Conservation (phyloP, 2,329 filamentous ascomycete species). For the Venturia oleaginea region DNA sequence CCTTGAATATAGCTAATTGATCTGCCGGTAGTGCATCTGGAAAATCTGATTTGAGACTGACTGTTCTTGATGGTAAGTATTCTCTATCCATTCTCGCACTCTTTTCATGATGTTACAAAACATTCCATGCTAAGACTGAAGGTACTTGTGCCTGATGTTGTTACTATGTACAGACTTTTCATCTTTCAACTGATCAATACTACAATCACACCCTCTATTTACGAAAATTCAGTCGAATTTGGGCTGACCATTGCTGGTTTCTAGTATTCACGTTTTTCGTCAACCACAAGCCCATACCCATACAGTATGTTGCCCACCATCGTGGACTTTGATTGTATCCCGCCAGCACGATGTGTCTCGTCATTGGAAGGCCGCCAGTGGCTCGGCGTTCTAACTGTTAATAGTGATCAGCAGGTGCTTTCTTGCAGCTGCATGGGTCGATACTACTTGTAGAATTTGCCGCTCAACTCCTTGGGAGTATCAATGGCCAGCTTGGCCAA, state of each 20-base stretch:
- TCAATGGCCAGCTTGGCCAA: conserved; percentile 69
- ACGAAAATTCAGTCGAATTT: neutral
- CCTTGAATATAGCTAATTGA: neutral
- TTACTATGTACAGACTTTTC: conserved; percentile 14
- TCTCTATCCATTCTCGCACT: neutral
- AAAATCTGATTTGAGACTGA: neutral
- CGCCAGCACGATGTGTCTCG: neutral
- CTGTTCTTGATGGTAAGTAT: neutral
- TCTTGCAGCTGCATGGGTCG: neutral
- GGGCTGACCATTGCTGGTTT: neutral
- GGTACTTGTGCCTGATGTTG: conserved; percentile 16
- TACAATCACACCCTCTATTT: neutral
- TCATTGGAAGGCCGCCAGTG: conserved; percentile 46
- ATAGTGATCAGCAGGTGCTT: neutral
- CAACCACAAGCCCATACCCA: neutral
- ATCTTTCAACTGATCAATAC: conserved; percentile 15
- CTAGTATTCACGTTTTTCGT: neutral
- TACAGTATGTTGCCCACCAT: neutral
- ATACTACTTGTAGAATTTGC: conserved; percentile 62
- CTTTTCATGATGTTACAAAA: conserved; percentile 20
- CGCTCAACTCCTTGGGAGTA: conserved; percentile 59
- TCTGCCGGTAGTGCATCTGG: neutral
- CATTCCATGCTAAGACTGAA: conserved; percentile 24
- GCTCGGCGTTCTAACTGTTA: conserved; percentile 44
- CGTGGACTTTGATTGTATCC: no score